Percentiles rank a stretch among this genome's conserved stretches.
Evolutionary conservation across 2,329 filamentous ascomycete species (phyloP).

Genomic region (Elsinoe necatrix): DNA sequence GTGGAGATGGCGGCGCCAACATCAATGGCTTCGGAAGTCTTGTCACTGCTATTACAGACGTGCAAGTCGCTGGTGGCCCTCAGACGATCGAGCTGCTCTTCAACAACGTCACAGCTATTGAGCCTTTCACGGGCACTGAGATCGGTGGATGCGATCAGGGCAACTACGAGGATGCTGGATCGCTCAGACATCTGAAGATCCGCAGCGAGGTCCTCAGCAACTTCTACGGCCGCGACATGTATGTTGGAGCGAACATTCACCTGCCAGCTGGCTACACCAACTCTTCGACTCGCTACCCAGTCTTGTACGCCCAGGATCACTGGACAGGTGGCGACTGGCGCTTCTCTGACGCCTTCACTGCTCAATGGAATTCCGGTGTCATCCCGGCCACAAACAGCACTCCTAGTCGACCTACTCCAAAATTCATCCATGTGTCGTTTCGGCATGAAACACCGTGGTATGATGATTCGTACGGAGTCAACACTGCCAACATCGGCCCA

Average conservation of each 20-base stretch:
- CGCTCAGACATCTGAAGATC: constrained; percentile 32
- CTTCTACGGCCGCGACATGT: constrained; percentile 31
- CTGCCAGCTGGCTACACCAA: constrained; percentile 31
- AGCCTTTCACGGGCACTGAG: constrained; percentile 28
- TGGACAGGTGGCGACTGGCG: constrained; percentile 26
- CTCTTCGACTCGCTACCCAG: constrained; percentile 28
- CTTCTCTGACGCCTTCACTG: constrained; percentile 24
- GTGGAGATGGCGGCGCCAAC: constrained; percentile 29
- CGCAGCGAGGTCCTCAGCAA: constrained; percentile 31
- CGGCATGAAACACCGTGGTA: constrained; percentile 34
- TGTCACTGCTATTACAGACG: constrained; percentile 22
- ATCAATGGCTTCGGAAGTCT: constrained; percentile 29
- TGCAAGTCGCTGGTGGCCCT: constrained; percentile 24
- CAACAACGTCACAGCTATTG: constrained; percentile 23
- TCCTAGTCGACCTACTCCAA: constrained; percentile 26
- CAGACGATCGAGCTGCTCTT: constrained; percentile 30
- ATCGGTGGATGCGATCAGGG: constrained; percentile 33
- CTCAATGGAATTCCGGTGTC: constrained; percentile 28
- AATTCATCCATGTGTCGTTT: constrained; percentile 32
- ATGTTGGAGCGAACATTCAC: constrained; percentile 32
- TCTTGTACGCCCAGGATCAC: constrained; percentile 31
- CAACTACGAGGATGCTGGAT: constrained; percentile 31
- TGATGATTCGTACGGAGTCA: constrained; percentile 34
- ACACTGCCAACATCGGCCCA: constrained; percentile 33
- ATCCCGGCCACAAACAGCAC: constrained; percentile 26